These are phyloP conservation scores for Starmerella floricola DNA, from an alignment of 805 yeast genomes.

Conservation along the genomic window DNA sequence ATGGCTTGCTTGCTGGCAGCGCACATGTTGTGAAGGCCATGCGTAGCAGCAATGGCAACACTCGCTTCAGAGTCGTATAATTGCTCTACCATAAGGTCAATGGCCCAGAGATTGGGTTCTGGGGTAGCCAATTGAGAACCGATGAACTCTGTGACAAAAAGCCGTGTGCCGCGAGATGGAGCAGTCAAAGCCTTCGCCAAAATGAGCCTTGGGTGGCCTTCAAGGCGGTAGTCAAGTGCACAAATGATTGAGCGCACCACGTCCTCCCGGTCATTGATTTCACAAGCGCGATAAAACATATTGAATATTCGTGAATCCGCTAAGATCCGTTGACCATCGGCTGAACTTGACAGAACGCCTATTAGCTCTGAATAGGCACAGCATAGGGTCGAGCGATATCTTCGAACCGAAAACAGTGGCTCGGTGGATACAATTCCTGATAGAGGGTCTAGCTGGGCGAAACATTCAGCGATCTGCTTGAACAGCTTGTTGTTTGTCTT, in stretches of 20 bases:
- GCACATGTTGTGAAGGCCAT: constrained; percentile 42
- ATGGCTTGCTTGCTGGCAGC: constrained; percentile 35
- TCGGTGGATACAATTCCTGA: constrained; percentile 63
- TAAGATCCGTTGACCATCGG: constrained; percentile 54
- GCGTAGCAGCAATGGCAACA: constrained; percentile 47
- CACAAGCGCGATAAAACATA: constrained; percentile 50
- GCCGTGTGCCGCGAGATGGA: constrained; percentile 40
- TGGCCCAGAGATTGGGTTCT: constrained; percentile 33
- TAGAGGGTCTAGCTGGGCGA: constrained; percentile 72
- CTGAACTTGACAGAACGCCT: constrained; percentile 53
- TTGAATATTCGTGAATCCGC: constrained; percentile 79
- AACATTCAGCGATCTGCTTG: constrained; percentile 79
- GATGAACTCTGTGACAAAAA: constrained; percentile 46
- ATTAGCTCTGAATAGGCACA: constrained; percentile 68
- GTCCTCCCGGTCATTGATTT: constrained; percentile 21
- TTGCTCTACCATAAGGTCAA: constrained; percentile 49
- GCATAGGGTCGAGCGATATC: constrained; percentile 53
- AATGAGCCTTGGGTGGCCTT: constrained; percentile 57
- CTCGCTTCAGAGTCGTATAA: constrained; percentile 52
- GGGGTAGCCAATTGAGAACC: constrained; percentile 8
- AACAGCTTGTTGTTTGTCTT: constrained; percentile 49
- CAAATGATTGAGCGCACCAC: constrained; percentile 36
- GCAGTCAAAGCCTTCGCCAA: constrained; percentile 52
- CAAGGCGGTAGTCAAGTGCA: constrained; percentile 46
- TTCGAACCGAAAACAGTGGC: constrained; percentile 53